These are phyloP conservation scores for Metschnikowia aberdeeniae DNA, from an alignment of 805 yeast genomes.

Conservation along the genomic window DNA sequence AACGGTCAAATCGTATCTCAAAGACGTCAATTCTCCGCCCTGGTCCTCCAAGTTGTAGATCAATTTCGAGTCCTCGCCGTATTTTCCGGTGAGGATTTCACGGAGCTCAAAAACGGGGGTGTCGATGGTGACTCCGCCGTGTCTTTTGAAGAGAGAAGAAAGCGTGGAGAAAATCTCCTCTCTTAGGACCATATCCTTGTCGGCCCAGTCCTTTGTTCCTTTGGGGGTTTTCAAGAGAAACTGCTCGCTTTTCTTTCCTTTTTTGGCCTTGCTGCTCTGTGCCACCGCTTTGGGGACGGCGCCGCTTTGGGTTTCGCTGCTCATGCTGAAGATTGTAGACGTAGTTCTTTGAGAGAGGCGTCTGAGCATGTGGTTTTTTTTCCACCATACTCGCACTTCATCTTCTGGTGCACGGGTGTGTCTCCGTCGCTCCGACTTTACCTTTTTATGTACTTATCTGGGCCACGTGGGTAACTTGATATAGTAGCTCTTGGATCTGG, in stretches of 20 bases:
- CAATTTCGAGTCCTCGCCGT: slow-evolving; percentile 97
- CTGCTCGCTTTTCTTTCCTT: slow-evolving; percentile 46
- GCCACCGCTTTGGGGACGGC: slow-evolving; percentile 6
- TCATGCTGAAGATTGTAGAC: slow-evolving; percentile 18
- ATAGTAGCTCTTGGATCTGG: too few species aligned
- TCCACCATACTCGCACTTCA: slow-evolving; percentile 1
- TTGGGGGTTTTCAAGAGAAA: slow-evolving; percentile 91
- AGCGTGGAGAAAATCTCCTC: slow-evolving; percentile 78
- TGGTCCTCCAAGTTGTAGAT: slow-evolving; percentile 96
- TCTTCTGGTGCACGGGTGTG: slow-evolving; percentile 11
- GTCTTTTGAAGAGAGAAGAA: slow-evolving; percentile 77
- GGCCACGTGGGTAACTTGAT: too few species aligned
- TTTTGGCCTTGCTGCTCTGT: slow-evolving; percentile 17
- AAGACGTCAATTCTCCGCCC: slow-evolving; percentile 95
- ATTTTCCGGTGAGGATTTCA: slow-evolving; percentile 93
- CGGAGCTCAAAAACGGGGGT: slow-evolving; percentile 97
- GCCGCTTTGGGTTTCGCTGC: slow-evolving; percentile 18
- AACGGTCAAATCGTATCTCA: slow-evolving; percentile 95
- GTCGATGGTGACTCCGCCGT: slow-evolving; percentile 97
- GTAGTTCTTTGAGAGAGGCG: slow-evolving; percentile 13
- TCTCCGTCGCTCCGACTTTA: too few species aligned
- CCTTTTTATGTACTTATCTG: too few species aligned
- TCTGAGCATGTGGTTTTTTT: slow-evolving; percentile 15
- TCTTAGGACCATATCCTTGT: slow-evolving; percentile 93
- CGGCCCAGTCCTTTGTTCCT: slow-evolving; percentile 98